A percentile compares a stretch with the other conserved stretches of the same genome.
Conservation (phyloP, 2,329 filamentous ascomycete genomes). For the Venturia aucupariae region DNA sequence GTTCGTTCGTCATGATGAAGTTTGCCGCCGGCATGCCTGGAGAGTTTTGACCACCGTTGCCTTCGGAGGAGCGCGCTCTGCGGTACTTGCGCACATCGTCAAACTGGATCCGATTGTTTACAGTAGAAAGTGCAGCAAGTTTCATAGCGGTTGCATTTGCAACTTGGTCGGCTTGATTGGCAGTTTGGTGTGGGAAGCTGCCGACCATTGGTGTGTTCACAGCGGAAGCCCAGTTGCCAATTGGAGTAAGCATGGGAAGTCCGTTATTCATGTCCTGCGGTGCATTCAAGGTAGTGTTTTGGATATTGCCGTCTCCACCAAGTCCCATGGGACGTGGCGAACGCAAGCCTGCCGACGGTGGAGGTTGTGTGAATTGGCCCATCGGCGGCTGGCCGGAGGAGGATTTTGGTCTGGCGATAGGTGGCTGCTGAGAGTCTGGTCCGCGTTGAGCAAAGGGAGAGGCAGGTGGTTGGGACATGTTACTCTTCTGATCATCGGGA, state of each 20-base stretch:
- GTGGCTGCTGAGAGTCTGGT: slow-evolving; percentile 40
- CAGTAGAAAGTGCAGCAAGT: slow-evolving; percentile 87
- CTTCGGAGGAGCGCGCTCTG: slow-evolving; percentile 80
- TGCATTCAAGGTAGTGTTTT: slow-evolving; percentile 72
- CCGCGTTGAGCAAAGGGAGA: slow-evolving; percentile 68
- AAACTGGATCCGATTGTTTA: slow-evolving; percentile 94
- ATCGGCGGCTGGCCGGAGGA: slow-evolving; percentile 70
- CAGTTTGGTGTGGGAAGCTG: slow-evolving; percentile 58
- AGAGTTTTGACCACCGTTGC: slow-evolving; percentile 48
- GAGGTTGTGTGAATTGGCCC: slow-evolving; percentile 88
- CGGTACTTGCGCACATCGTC: slow-evolving; percentile 97
- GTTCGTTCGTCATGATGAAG: slow-evolving; percentile 89
- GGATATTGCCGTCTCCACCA: slow-evolving; percentile 59
- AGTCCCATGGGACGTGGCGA: slow-evolving; percentile 67
- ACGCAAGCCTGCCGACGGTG: slow-evolving; percentile 64
- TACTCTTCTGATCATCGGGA: slow-evolving; percentile 55
- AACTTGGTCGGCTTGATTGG: slow-evolving; percentile 88
- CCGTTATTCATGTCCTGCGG: slow-evolving; percentile 60
- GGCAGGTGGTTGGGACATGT: slow-evolving; percentile 53
- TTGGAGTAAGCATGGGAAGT: slow-evolving; percentile 79
- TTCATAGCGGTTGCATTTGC: slow-evolving; percentile 99
- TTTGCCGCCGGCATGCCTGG: slow-evolving; percentile 59
- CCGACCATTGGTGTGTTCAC: slow-evolving; percentile 93
- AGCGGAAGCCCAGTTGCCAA: slow-evolving; percentile 96
- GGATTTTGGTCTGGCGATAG: slow-evolving; percentile 62